Percentiles rank a stretch among this genome's conserved stretches.
Evolutionary conservation across 2,329 filamentous ascomycete genomes (phyloP).

Genomic region (Cephalotrichum gorgonifer): DNA sequence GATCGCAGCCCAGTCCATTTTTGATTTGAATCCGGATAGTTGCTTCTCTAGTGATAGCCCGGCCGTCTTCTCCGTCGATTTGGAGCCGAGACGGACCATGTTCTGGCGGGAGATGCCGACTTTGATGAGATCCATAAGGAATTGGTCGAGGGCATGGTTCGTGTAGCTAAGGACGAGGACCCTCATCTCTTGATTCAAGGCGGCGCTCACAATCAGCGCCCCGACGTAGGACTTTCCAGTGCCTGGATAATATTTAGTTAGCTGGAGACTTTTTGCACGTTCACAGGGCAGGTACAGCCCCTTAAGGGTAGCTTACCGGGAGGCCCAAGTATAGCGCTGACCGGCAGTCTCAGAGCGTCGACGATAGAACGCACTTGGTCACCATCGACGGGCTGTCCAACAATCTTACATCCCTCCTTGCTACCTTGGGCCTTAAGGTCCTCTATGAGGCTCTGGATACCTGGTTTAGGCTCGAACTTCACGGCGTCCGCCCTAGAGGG

Average conservation of each 20-base stretch:
- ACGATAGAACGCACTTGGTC: slow-evolving; percentile 48
- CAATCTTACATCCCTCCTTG: neutral
- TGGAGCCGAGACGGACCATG: slow-evolving; percentile 56
- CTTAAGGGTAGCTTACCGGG: slow-evolving; percentile 50
- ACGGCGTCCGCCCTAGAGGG: slow-evolving; percentile 6
- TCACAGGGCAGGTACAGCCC: no score
- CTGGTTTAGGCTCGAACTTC: neutral
- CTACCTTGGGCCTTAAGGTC: neutral
- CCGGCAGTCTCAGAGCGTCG: slow-evolving; percentile 35
- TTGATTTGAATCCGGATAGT: slow-evolving; percentile 2
- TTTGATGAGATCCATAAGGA: slow-evolving; percentile 52
- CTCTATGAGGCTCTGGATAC: neutral
- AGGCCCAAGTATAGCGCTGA: slow-evolving; percentile 62
- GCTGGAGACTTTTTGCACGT: no score
- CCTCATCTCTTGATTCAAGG: slow-evolving; percentile 38
- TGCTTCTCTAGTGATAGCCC: slow-evolving; percentile 35
- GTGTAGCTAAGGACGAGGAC: slow-evolving; percentile 60
- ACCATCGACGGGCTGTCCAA: slow-evolving; percentile 3
- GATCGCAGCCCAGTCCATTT: slow-evolving; percentile 16
- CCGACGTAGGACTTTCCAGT: slow-evolving; percentile 72
- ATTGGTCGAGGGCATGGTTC: slow-evolving; percentile 57
- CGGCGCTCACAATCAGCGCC: slow-evolving; percentile 44
- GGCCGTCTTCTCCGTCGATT: slow-evolving; percentile 38
- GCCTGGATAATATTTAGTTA: slow-evolving; percentile 26
- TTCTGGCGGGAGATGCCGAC: slow-evolving; percentile 39